A percentile compares a stretch with the other conserved stretches of the same genome.
Evolutionary conservation across 176 grass and related monocot species (phyloP).

Genomic region (Aegilops umbellulata): DNA sequence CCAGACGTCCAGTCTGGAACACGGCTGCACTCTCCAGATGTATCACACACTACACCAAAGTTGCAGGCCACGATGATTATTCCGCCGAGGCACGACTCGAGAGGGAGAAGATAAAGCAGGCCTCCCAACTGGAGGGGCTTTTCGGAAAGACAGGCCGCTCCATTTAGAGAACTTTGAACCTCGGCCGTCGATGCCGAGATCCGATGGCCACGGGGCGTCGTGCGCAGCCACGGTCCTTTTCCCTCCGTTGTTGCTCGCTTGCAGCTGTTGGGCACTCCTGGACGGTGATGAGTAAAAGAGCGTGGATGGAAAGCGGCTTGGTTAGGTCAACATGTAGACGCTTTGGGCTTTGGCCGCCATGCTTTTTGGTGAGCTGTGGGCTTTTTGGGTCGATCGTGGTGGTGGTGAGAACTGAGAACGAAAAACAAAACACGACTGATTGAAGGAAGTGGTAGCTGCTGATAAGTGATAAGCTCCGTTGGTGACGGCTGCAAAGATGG

Average conservation of each 20-base stretch:
- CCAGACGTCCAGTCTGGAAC: neutral
- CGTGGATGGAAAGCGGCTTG: neutral
- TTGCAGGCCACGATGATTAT: neutral
- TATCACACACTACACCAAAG: constrained; percentile 5
- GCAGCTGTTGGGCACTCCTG: constrained; percentile 19
- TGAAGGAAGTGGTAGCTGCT: neutral
- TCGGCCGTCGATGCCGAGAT: neutral
- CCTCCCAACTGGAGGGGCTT: neutral
- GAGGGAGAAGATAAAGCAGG: constrained; percentile 10
- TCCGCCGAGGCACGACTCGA: neutral
- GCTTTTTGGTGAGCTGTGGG: no score
- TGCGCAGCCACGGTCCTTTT: no score
- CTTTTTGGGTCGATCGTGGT: no score
- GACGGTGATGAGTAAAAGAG: neutral
- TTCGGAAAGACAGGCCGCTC: neutral
- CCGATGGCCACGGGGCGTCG: no score
- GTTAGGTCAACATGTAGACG: constrained; percentile 29
- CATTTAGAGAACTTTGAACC: neutral
- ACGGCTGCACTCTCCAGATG: neutral
- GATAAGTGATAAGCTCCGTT: neutral
- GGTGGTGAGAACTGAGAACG: neutral
- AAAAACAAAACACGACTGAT: neutral
- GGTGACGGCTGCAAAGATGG: neutral
- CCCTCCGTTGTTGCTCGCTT: neutral
- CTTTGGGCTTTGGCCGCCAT: neutral